A percentile compares a stretch with the other conserved stretches of the same genome.
Evolutionary conservation across 176 grass and related monocot genomes (phyloP).

Genomic region (Neostapfia colusana): DNA sequence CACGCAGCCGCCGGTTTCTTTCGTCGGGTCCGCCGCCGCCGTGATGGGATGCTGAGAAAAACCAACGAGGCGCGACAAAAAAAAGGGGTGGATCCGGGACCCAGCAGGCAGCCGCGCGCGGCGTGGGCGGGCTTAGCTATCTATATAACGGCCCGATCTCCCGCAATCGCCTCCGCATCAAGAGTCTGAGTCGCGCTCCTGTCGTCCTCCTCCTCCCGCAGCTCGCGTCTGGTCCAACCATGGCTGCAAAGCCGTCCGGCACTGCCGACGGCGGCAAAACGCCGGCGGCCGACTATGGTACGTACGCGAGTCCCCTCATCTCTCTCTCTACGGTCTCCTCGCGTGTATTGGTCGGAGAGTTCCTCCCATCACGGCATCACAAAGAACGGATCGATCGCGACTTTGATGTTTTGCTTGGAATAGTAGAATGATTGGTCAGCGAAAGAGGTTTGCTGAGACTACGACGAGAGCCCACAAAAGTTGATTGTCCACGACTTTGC

Average conservation of each 20-base stretch:
- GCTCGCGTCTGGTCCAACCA: neutral
- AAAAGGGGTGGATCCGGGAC: neutral
- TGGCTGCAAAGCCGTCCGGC: conserved; percentile 8
- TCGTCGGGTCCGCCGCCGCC: too few species aligned
- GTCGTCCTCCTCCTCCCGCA: too few species aligned
- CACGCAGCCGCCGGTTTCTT: neutral
- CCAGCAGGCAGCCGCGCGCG: too few species aligned
- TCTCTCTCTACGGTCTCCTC: neutral
- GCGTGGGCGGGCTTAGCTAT: neutral
- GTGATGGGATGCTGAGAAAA: too few species aligned
- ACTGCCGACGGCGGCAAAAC: conserved; percentile 13
- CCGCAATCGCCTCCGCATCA: too few species aligned
- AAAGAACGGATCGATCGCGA: too few species aligned
- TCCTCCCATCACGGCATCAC: too few species aligned
- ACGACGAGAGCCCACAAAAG: neutral
- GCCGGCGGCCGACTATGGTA: conserved; percentile 32
- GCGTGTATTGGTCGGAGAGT: too few species aligned
- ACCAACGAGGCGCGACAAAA: neutral
- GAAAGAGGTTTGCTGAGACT: too few species aligned
- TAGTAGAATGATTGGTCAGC: too few species aligned
- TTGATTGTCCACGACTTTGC: neutral
- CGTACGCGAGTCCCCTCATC: neutral
- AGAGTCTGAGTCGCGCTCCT: too few species aligned
- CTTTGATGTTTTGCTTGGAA: too few species aligned
- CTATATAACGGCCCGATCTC: neutral